Percentiles rank a stretch among this genome's conserved stretches.
Evolutionary conservation across 768 basidiomycete species (phyloP).

Genomic region (Tulasnella sp.): DNA sequence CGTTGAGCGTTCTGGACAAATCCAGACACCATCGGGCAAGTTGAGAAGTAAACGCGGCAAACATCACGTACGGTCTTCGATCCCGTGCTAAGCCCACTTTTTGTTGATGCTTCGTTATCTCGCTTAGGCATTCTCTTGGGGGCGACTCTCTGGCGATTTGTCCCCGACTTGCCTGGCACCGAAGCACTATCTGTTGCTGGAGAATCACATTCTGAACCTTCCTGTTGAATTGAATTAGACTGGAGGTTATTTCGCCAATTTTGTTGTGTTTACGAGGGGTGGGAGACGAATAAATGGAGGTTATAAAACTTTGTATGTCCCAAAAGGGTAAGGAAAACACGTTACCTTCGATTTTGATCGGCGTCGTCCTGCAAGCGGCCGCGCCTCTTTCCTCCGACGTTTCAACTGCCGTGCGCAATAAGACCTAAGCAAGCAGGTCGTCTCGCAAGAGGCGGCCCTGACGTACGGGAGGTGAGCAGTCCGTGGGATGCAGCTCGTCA

Average conservation of each 20-base stretch:
- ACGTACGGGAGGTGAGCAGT: background rate
- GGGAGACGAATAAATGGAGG: background rate
- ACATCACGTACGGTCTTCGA: background rate
- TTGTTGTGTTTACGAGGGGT: background rate
- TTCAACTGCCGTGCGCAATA: background rate
- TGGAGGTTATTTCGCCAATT: no score
- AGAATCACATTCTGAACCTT: background rate
- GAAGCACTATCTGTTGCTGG: background rate
- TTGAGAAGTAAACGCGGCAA: background rate
- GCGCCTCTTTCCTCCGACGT: background rate
- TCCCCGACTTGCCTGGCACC: background rate
- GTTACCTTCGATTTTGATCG: constrained; percentile 8
- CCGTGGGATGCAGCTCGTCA: constrained; percentile 13
- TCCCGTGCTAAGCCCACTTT: background rate
- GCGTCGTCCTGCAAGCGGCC: background rate
- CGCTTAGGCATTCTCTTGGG: background rate
- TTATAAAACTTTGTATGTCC: background rate
- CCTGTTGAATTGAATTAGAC: background rate
- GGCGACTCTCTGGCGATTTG: background rate
- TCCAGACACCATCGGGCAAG: background rate
- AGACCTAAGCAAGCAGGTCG: background rate
- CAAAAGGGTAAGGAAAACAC: background rate
- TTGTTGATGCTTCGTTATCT: background rate
- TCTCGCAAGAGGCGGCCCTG: background rate
- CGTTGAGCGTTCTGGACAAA: background rate